These are phyloP conservation scores for Emericellopsis terricola DNA, from an alignment of 495 filamentous ascomycete genomes.

Conservation along the genomic window DNA sequence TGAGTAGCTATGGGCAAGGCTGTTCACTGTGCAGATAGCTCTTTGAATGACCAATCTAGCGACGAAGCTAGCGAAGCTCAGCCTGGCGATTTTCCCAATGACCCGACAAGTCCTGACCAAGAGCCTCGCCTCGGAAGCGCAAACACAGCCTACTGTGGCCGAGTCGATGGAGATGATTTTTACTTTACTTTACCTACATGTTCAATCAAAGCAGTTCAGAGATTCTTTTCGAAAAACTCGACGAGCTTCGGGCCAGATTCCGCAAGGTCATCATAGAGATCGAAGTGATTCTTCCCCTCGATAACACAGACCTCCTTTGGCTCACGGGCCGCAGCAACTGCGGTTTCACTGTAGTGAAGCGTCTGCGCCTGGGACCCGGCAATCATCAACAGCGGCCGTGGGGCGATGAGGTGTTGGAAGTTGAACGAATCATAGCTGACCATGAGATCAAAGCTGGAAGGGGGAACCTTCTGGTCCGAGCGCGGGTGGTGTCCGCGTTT, in stretches of 20 bases:
- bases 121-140: no score
- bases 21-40: no score
- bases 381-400: constrained; percentile 22
- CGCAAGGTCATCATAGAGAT: constrained; percentile 17
- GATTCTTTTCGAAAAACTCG: constrained; percentile 9
- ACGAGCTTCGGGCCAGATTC: constrained; percentile 13
- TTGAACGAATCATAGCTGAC: constrained; percentile 15
- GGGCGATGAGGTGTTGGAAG: constrained; percentile 9
- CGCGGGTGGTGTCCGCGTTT: constrained; percentile 4
- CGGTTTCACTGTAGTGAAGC: constrained; percentile 13
- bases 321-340: constrained; percentile 12
- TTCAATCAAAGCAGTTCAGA: no score
- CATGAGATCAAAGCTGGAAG: constrained; percentile 14
- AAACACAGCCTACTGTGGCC: no score
- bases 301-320: constrained; percentile 21
- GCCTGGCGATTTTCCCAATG: no score
- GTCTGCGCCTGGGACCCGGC: constrained; percentile 15
- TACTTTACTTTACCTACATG: no score
- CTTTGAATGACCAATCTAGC: no score
- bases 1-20: no score
- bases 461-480: constrained; percentile 2
- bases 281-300: constrained; percentile 14
- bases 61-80: no score
- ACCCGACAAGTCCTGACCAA: no score
- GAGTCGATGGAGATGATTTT: no score